Percentiles rank a stretch among this genome's conserved stretches.
These are phyloP conservation scores for Saraca asoca DNA, from an alignment of 331 rosid species.

Conservation along the genomic window DNA sequence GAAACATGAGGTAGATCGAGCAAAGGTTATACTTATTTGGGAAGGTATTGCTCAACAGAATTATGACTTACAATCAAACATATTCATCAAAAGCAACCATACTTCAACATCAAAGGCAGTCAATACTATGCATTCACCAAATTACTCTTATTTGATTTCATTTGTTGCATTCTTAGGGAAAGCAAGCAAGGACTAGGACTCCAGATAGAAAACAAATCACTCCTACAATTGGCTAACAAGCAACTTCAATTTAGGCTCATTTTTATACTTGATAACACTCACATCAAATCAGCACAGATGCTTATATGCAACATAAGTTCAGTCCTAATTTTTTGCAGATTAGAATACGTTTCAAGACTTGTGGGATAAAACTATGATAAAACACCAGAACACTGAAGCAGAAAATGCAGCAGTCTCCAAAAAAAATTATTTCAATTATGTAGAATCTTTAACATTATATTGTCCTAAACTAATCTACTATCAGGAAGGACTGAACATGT, in stretches of 20 bases:
- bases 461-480: background rate
- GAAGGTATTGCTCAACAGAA: too few relatives aligned
- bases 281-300: background rate
- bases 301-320: conserved; percentile 15
- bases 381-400: conserved; percentile 3
- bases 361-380: background rate
- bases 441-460: background rate
- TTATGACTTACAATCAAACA: background rate
- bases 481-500: conserved; percentile 15
- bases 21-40: conserved; percentile 13
- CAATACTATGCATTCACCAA: conserved; percentile 24
- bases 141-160: conserved; percentile 14
- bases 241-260: conserved; percentile 16
- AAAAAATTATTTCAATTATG: conserved; percentile 9
- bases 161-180: conserved; percentile 3
- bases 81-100: conserved; percentile 14
- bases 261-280: conserved; percentile 18
- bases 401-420: conserved; percentile 22
- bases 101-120: conserved; percentile 5
- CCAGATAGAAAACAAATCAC: conserved; percentile 15
- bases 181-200: conserved; percentile 9
- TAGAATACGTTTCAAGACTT: conserved; percentile 11
- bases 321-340: background rate
- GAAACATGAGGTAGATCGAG: conserved; percentile 34
- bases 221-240: conserved; percentile 12